Base-by-base conservation (phyloP, 306 rosid species). In the Hylodesmum podocarpum region DNA sequence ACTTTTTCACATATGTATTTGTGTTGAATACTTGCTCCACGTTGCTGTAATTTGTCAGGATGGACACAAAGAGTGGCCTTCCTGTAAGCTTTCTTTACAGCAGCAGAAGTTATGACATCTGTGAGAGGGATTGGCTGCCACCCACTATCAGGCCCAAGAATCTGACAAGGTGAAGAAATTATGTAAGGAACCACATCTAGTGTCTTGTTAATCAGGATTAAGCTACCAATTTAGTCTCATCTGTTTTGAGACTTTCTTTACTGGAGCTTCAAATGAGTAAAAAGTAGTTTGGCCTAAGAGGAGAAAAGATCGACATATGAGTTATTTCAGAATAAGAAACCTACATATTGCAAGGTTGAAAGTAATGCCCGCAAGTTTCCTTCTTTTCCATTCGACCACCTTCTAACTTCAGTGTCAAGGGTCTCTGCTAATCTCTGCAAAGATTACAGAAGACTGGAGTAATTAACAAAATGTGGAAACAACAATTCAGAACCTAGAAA, bases 331-430 rank as follows among this genome's bases (percentile, higher is more conserved):
- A 73, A 70, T 16, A 77, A 33, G 13, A 78, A 75, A 88, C 97
- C 65, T 88, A 95, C 99, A 86, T 95, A 95, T 95, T 95, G 99
- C 85, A 95, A 84, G 70, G 99, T 95, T 44, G 99, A 95, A 68
- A 95, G 97, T 73, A 95, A 83, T 61, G 99, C 97, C 21, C 99
- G 99, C 90, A 95, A 78, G 80, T 95, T 95, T 49, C 99, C 99
- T 88, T 95, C 99, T 87, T 95, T 95, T 79, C 97, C 99, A 70
- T 90, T 89, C 65, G 97, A 95, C 99, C 99, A 95, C 87, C 97
- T 89, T 87, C 85, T 88, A 72, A 95, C 97, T 77, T 95, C 99
- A 65, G 97, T 93, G 86, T 91, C 99, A 75, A 95, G 84, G 72
- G 97, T 90, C 85, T 95, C 99, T 1, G 99, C 94, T 71, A 95